Evolutionary conservation across 129 eudicot genomes (phyloP), one percentile per base, ranked within the genome.

Genomic region (Escallonia rubra): DNA sequence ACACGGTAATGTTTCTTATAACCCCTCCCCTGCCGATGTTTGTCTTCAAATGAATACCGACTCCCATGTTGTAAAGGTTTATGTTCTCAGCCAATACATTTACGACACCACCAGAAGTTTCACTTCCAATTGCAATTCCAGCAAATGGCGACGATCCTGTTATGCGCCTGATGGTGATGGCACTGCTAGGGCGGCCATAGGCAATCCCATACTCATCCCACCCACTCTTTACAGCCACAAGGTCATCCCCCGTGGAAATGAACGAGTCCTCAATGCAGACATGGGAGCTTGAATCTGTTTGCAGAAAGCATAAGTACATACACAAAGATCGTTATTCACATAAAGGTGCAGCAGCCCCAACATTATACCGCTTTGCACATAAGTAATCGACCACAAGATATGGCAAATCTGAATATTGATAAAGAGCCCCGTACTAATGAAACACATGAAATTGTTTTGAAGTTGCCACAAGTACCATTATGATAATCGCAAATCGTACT

Each of bases 221-320:
- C n/a, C 99, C 99, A 39, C 95, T 86, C 84, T 94, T 94, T 49
- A 94, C 78, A 6, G 97, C 92, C 23, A 94, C 84, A 4, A 94
- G 90, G 72, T 94, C 99, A 61, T 94, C 99, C 15, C 99, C 99
- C 0, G 89, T 85, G 3, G 99, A 89, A 45, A 89, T 94, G 85
- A 82, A 87, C 5, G 97, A 89, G 77, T 94, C 99, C 80, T 94
- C 96, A 53, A 94, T 89, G 86, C 99, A 94, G 43, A 94, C 96
- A 74, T 84, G 85, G 78, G 92, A 80, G 87, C 99, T 89, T 51
- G 99, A 94, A 83, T 94, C 99, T 89, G 84, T 41, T 67, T 7
- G 43, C 63, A 51, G 41, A 55, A 38, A 63, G 34, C 34, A 23
- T 23, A 23, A 23, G 1, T 23, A 23, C 23, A 44, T 46, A 5